These are phyloP conservation scores for Geosmithia morbida DNA, from an alignment of 2,329 filamentous ascomycete species.

Conservation along the genomic window DNA sequence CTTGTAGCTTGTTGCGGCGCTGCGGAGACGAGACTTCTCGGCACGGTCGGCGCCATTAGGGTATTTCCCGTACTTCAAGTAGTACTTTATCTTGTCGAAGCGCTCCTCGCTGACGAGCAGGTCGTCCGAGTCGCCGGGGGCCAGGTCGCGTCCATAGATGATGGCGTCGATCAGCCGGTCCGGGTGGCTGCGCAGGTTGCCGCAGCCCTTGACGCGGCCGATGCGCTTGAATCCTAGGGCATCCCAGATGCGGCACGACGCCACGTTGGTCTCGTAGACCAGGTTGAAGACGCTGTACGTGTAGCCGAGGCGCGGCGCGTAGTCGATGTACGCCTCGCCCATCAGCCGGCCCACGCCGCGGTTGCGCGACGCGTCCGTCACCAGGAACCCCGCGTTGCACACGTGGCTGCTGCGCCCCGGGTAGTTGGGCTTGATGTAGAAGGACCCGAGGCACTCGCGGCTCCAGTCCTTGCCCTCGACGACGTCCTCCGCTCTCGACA, in stretches of 20 bases:
- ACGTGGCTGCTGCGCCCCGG: constrained; percentile 82
- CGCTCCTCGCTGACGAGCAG: constrained; percentile 89
- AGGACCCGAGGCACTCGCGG: constrained; percentile 71
- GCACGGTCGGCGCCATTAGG: constrained; percentile 85
- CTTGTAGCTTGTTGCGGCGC: constrained; percentile 91
- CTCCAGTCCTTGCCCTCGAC: constrained; percentile 57
- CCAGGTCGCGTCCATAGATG: constrained; percentile 57
- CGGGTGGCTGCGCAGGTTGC: constrained; percentile 54
- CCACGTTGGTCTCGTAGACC: constrained; percentile 87
- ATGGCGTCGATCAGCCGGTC: constrained; percentile 60
- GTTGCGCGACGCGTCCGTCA: constrained; percentile 58
- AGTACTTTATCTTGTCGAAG: constrained; percentile 97
- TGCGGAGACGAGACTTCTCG: constrained; percentile 87
- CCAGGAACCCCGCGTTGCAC: constrained; percentile 72
- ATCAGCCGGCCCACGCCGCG: constrained; percentile 62
- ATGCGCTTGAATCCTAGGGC: constrained; percentile 86
- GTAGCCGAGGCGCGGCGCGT: constrained; percentile 70
- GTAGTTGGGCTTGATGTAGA: constrained; percentile 92
- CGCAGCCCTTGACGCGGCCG: constrained; percentile 62
- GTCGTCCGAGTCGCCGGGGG: constrained; percentile 33
- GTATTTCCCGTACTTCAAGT: constrained; percentile 88
- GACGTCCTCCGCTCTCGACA: constrained; percentile 46
- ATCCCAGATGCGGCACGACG: constrained; percentile 84
- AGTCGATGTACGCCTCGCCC: constrained; percentile 65
- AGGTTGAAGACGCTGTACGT: constrained; percentile 90